Base-by-base conservation (phyloP, 306 rosid genomes). In the Cicer pinnatifidum region DNA sequence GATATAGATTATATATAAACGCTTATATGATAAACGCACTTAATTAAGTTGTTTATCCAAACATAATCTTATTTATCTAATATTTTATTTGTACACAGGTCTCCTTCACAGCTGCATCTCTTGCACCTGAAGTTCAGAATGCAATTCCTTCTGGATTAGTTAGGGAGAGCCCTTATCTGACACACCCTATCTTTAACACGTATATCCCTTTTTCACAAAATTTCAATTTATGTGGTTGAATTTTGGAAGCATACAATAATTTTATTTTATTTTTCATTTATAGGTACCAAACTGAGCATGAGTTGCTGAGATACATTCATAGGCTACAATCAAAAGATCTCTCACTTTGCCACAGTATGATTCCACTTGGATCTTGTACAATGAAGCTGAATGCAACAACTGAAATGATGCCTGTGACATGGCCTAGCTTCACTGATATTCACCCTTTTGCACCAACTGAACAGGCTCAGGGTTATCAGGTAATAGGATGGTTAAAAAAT, bases 341-440 rank as follows among this genome's bases (percentile, higher is more conserved):
- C 15, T 95, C 99, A 0, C 89, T 95, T 1, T 87, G 93, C 85
- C 99, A 95, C 90, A 95, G 99, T 78, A 95, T 95, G 99, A 95
- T 95, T 67, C 99, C 99, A 17, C 76, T 95, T 67, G 99, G 99
- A 69, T 95, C 99, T 19, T 95, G 99, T 74, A 95, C 99, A 9
- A 95, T 95, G 99, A 95, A 95, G 81, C 83, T 95, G 70, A 94
- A 94, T 20, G 99, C 99, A 57, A 94, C 99, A 9, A 85, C 97
- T 35, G 99, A 95, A 78, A 95, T 95, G 99, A 92, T 95, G 96
- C 99, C 99, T 13, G 97, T 95, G 54, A 95, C 99, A 51, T 95
- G 96, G 96, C 97, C 99, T 40, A 71, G 20, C 83, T 92, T 95
- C 72, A 2, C 92, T 15, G 84, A 95, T 77, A 74, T 95, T 67